Evolutionary conservation across 805 yeast genomes (phyloP), one percentile per base, ranked within the genome.

Genomic region (Barnettozyma vustinii): DNA sequence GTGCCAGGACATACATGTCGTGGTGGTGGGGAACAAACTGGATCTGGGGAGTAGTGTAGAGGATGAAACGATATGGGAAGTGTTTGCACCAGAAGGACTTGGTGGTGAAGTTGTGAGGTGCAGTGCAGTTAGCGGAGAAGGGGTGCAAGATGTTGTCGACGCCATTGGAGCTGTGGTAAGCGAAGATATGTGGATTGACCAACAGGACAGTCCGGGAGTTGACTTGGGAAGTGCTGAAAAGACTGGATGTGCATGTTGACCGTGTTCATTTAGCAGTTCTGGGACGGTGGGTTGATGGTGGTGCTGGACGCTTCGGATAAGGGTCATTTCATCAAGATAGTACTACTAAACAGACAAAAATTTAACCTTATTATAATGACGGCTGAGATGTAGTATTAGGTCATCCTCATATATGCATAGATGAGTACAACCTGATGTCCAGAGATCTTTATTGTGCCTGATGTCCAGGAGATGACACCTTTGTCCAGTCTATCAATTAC

Each of bases 11-110:
- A 76, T 82, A 47, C 80, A 91, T 46, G 82, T 90, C 41, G 87
- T 94, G 32, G 65, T 94, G 9, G 86, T 92, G 4, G 99, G 98
- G 0, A 94, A 89, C 65, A 94, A 94, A 67, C 57, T 68, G 4
- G 99, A 94, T 66, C 64, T 90, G 42, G 21, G 33, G 21, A 16
- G 21, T 4, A 26, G 35, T 13, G 35, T 40, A 3, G 43, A 40
- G 9, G 43, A 40, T 18, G 33, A 40, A 16, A 25, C 15, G 23
- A 40, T 40, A 16, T 27, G 43, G 43, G 43, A 40, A 8, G 21
- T 9, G 33, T 20, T 40, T 16, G 21, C 32, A 13, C 33, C 5
- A 8, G 43, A 40, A 26, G 43, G 43, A 13, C 43, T 40, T 23
- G 35, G 26, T n/a, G 23, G 8, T 23, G 43, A 40, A 4, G 35